phyloP scores from a whole-genome alignment of 805 yeast genomes.

The Saccharomycopsis guyanensis region DNA sequence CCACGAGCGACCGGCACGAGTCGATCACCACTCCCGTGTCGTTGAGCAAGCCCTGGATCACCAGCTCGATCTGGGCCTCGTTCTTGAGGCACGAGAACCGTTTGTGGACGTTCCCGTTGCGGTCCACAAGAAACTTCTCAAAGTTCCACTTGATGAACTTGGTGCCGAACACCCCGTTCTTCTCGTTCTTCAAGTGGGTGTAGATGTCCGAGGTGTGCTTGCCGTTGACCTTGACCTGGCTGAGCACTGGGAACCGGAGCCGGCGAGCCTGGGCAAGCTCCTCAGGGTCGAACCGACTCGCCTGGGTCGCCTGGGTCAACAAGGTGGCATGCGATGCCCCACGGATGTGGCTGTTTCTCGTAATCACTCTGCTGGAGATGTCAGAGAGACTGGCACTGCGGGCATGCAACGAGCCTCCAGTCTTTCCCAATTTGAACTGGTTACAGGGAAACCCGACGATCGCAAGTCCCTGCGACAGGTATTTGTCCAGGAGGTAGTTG shows the following conservation, averaged over 20 bases:
- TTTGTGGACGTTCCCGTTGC: constrained; percentile 46
- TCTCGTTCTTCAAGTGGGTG: constrained; percentile 55
- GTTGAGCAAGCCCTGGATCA: constrained; percentile 1
- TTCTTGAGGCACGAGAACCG: constrained; percentile 30
- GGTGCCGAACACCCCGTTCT: constrained; percentile 57
- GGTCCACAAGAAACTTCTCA: constrained; percentile 60
- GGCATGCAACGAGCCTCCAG: not conserved
- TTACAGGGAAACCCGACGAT: constrained; percentile 18
- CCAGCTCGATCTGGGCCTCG: constrained; percentile 6
- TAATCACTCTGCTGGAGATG: not conserved
- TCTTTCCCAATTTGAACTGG: constrained; percentile 8
- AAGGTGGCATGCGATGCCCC: not conserved
- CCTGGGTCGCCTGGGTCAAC: not conserved
- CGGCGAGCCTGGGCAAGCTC: not conserved
- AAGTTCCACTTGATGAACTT: constrained; percentile 72
- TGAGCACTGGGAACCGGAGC: constrained; percentile 59
- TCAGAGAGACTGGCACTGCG: not conserved
- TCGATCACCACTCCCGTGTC: not conserved
- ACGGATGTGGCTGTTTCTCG: not conserved
- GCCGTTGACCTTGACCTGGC: constrained; percentile 76
- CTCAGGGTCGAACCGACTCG: not conserved
- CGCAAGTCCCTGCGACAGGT: constrained; percentile 4
- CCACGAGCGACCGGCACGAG: constrained; percentile 6
- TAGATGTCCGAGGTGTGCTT: constrained; percentile 58
- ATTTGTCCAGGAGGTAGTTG: constrained; percentile 10